A percentile compares a stretch with the other conserved stretches of the same genome.
Conservation (phyloP, 345 rosid genomes). For the Salix udensis region DNA sequence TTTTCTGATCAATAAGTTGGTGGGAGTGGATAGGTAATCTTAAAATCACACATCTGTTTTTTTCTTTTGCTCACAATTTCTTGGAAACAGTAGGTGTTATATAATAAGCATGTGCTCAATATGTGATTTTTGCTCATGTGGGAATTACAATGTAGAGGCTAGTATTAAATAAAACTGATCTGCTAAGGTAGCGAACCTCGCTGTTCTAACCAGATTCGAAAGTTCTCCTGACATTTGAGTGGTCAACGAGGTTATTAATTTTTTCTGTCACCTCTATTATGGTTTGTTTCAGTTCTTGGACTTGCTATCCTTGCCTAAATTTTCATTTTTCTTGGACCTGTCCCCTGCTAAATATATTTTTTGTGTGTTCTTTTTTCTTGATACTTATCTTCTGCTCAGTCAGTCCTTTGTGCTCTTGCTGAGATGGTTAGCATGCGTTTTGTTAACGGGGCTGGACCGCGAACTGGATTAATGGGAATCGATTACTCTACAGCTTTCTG, state of each 20-base stretch:
- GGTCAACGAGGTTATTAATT: background rate
- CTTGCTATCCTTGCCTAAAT: background rate
- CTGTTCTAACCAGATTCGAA: background rate
- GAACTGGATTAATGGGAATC: constrained; percentile 72
- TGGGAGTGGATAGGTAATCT: background rate
- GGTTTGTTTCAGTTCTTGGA: background rate
- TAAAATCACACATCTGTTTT: background rate
- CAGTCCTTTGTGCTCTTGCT: constrained; percentile 73
- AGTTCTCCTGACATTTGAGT: background rate
- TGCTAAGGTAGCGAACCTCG: background rate
- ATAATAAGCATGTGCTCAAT: background rate
- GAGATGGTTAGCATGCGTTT: constrained; percentile 83
- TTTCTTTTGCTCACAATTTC: background rate
- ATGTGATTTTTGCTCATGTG: background rate
- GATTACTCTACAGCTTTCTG: constrained; percentile 72
- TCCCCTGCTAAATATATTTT: background rate
- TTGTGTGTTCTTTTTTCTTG: background rate
- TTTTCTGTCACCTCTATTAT: background rate
- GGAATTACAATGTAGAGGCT: background rate
- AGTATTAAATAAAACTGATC: background rate
- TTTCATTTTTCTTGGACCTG: background rate
- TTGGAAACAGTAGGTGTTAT: background rate
- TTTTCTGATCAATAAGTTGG: background rate
- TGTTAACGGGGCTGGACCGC: constrained; percentile 52
- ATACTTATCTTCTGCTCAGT: constrained; percentile 33